Percentiles rank a stretch among this genome's conserved stretches.
Conservation (phyloP, 495 filamentous ascomycete genomes). For the Pseudevernia furfuracea region DNA sequence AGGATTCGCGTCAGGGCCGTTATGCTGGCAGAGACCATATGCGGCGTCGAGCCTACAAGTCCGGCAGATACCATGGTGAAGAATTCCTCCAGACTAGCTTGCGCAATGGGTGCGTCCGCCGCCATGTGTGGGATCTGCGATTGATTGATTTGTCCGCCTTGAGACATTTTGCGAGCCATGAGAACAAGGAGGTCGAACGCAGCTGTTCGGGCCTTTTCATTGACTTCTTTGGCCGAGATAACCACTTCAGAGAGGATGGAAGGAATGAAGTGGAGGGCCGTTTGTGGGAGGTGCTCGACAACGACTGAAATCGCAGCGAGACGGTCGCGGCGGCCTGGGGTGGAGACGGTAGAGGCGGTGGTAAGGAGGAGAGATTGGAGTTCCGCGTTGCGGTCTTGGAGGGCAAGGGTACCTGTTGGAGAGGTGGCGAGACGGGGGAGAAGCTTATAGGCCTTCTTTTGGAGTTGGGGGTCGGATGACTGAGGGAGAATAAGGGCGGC, state of each 20-base stretch:
- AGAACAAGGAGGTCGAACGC: conserved; percentile 87
- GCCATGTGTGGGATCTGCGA: conserved; percentile 80
- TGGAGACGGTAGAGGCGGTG: conserved; percentile 70
- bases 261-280: conserved; percentile 84
- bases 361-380: conserved; percentile 70
- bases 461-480: conserved; percentile 72
- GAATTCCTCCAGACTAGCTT: conserved; percentile 83
- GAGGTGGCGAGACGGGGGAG: conserved; percentile 82
- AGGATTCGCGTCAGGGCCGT: conserved; percentile 85
- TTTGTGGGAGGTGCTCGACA: conserved; percentile 64
- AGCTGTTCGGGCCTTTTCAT: conserved; percentile 80
- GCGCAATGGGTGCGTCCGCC: conserved; percentile 62
- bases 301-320: conserved; percentile 73
- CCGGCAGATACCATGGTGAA: conserved; percentile 97
- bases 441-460: conserved; percentile 98
- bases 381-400: conserved; percentile 63
- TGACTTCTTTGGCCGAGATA: conserved; percentile 90
- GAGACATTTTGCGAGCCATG: conserved; percentile 71
- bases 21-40: conserved; percentile 92
- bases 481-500: conserved; percentile 71
- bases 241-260: conserved; percentile 86
- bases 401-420: conserved; percentile 59
- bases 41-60: conserved; percentile 79
- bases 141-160: conserved; percentile 71
- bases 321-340: conserved; percentile 76